Evolutionary conservation across 208 protist genomes (phyloP).

Genomic region (Leishmania amazonensis): DNA sequence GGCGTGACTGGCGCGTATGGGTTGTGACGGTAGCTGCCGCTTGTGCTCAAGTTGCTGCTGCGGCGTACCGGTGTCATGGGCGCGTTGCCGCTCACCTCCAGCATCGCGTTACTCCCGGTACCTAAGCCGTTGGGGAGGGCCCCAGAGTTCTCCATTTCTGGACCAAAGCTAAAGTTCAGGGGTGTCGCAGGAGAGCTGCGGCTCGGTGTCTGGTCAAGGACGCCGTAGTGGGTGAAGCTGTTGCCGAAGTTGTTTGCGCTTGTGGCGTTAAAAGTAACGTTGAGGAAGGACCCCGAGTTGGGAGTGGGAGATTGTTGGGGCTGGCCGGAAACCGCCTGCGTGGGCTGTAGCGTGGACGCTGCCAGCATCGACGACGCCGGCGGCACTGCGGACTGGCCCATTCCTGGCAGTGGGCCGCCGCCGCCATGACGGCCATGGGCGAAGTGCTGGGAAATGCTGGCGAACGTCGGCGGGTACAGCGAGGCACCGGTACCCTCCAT

Average conservation of each 20-base stretch:
- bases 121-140: slow-evolving; percentile 6
- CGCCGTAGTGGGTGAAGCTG: slow-evolving; percentile 26
- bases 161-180: slow-evolving; percentile 50
- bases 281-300: slow-evolving; percentile 35
- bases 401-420: slow-evolving; percentile 14
- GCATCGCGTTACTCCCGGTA: slow-evolving; percentile 10
- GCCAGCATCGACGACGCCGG: slow-evolving; percentile 10
- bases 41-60: slow-evolving; percentile 46
- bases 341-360: background rate
- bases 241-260: slow-evolving; percentile 23
- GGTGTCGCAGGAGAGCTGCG: slow-evolving; percentile 39
- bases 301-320: slow-evolving; percentile 30
- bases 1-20: slow-evolving; percentile 67
- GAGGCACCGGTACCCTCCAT: slow-evolving; percentile 16
- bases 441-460: slow-evolving; percentile 35
- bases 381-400: slow-evolving; percentile 4
- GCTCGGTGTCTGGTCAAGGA: slow-evolving; percentile 25
- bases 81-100: slow-evolving; percentile 17
- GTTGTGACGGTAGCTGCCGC: slow-evolving; percentile 65
- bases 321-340: background rate
- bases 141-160: slow-evolving; percentile 28
- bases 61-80: slow-evolving; percentile 32
- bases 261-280: slow-evolving; percentile 40
- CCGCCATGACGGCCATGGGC: slow-evolving; percentile 1
- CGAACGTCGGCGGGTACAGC: slow-evolving; percentile 21